Percentiles rank a stretch among this genome's conserved stretches.
phyloP scores from a whole-genome alignment of 176 grass and related monocot species.

The Oropetium thomaeum region DNA sequence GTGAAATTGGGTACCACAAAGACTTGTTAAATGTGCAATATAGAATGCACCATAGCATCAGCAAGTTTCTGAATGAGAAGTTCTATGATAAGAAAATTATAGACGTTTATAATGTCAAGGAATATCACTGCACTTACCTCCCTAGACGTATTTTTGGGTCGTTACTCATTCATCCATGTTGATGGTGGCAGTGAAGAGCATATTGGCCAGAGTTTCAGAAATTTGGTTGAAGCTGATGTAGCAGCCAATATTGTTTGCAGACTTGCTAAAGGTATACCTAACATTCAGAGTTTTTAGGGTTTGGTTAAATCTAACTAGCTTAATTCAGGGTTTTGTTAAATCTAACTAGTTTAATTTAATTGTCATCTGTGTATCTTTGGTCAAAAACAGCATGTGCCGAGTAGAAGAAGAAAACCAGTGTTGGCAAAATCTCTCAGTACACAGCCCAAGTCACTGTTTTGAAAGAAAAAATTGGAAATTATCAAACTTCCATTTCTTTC shows the following conservation, averaged over 20 bases:
- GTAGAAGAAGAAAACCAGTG: neutral
- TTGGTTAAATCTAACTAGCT: no score
- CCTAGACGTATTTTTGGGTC: neutral
- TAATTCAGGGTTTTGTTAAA: neutral
- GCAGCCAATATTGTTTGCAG: constrained; percentile 19
- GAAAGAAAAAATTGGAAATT: constrained; percentile 12
- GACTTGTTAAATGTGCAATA: constrained; percentile 46
- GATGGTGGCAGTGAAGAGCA: constrained; percentile 10
- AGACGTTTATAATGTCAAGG: constrained; percentile 23
- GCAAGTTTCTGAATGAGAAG: constrained; percentile 26
- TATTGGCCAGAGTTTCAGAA: constrained; percentile 9
- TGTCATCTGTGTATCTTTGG: neutral
- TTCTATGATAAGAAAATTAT: constrained; percentile 33
- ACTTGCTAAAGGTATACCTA: constrained; percentile 43
- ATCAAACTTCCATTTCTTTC: constrained; percentile 17
- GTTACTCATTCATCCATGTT: constrained; percentile 56
- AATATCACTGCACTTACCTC: neutral
- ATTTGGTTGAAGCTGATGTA: no score
- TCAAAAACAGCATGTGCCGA: neutral
- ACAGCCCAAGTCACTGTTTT: constrained; percentile 44
- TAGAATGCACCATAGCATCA: constrained; percentile 53
- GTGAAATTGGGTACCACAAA: no score
- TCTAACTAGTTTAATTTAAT: neutral
- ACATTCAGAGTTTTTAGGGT: no score
- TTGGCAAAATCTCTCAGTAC: constrained; percentile 49